Conservation (phyloP, 352 stramenopile genomes). For the Lagenidium giganteum region DNA sequence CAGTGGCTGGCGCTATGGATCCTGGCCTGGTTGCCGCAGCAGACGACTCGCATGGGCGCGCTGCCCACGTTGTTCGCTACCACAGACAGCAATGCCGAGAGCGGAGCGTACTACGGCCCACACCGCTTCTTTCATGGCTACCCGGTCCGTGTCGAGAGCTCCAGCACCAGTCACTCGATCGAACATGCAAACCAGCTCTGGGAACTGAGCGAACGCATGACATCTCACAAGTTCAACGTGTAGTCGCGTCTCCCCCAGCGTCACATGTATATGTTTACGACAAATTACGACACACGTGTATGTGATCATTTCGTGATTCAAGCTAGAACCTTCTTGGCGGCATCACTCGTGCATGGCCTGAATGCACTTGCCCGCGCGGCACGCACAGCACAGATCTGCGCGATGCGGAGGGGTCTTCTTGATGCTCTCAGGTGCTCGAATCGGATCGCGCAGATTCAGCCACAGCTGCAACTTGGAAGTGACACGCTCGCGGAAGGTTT, state of each 20-base stretch:
- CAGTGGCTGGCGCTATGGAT: slow-evolving; percentile 9
- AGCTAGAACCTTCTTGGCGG: too few species aligned
- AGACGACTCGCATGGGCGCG: slow-evolving; percentile 16
- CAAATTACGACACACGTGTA: too few species aligned
- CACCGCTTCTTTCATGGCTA: slow-evolving; percentile 20
- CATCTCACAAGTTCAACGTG: too few species aligned
- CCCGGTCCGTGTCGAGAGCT: slow-evolving; percentile 19
- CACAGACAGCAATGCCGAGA: slow-evolving; percentile 11
- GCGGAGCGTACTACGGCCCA: slow-evolving; percentile 23
- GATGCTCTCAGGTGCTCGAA: background rate
- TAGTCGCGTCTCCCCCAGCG: too few species aligned
- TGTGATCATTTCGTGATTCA: too few species aligned
- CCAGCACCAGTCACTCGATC: slow-evolving; percentile 20
- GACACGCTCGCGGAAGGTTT: slow-evolving; percentile 16
- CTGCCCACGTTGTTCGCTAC: slow-evolving; percentile 25
- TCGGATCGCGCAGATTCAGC: slow-evolving; percentile 7
- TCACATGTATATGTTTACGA: too few species aligned
- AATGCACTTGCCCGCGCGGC: slow-evolving; percentile 16
- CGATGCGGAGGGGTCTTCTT: slow-evolving; percentile 15
- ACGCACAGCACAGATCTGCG: slow-evolving; percentile 18
- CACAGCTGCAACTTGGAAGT: slow-evolving; percentile 20
- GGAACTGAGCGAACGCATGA: slow-evolving; percentile 4
- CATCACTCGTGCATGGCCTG: too few species aligned
- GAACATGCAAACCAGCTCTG: slow-evolving; percentile 8
- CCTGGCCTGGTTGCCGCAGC: slow-evolving; percentile 9